phyloP scores from a whole-genome alignment of 371 early-diverging fungal species.

The Saksenaea vasiformis region DNA sequence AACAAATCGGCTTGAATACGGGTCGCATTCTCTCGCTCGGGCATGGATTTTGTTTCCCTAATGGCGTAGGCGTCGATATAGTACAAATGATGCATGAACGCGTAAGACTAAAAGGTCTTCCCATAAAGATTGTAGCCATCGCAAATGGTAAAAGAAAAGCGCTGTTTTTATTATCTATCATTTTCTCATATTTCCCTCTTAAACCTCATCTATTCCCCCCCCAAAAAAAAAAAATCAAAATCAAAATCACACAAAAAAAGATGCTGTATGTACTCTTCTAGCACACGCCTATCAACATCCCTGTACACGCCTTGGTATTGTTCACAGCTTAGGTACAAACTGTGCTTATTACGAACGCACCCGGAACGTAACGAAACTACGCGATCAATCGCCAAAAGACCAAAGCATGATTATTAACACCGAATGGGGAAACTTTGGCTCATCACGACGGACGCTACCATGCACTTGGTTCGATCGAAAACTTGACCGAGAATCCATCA shows the following conservation, averaged over 20 bases:
- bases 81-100: constrained; percentile 40
- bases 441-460: constrained; percentile 73
- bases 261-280: constrained; percentile 91
- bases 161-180: not conserved
- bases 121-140: constrained; percentile 49
- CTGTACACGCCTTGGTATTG: constrained; percentile 86
- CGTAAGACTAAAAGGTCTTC: constrained; percentile 43
- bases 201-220: no score
- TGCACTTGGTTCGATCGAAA: constrained; percentile 82
- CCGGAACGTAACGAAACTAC: constrained; percentile 71
- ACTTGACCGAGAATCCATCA: constrained; percentile 76
- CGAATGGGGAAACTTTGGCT: constrained; percentile 86
- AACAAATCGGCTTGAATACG: constrained; percentile 42
- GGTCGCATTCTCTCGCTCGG: constrained; percentile 44
- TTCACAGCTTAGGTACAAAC: constrained; percentile 95
- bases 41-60: constrained; percentile 48
- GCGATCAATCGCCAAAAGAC: constrained; percentile 27
- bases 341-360: constrained; percentile 85
- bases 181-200: not conserved
- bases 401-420: constrained; percentile 89
- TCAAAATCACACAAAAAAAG: constrained; percentile 29
- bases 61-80: constrained; percentile 43
- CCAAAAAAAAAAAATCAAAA: no score
- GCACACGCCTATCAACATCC: constrained; percentile 87
- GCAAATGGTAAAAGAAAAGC: constrained; percentile 39